Evolutionary conservation across 768 basidiomycete species (phyloP).

Genomic region (Hypholoma sublateritium): DNA sequence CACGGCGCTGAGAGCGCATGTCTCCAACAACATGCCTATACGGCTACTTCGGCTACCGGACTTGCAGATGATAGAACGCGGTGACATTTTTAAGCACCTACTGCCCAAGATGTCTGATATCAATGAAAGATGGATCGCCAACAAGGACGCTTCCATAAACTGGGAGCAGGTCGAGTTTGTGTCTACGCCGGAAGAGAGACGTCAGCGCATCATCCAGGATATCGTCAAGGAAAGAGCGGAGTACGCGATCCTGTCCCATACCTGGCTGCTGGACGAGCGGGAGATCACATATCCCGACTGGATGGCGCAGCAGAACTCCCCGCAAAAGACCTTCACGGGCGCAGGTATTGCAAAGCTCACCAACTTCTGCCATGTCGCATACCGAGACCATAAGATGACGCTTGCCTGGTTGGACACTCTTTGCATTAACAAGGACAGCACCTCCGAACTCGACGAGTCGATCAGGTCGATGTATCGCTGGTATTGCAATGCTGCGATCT

Average conservation of each 20-base stretch:
- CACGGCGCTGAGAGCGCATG: constrained; percentile 1
- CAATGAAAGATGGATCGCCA: background rate
- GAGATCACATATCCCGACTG: constrained; percentile 8
- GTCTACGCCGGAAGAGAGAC: background rate
- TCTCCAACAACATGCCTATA: constrained; percentile 9
- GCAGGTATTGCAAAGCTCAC: constrained; percentile 10
- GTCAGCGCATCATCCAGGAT: background rate
- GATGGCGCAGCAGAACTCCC: background rate
- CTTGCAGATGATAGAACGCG: constrained; percentile 5
- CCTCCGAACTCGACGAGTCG: constrained; percentile 12
- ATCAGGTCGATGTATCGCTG: constrained; percentile 16
- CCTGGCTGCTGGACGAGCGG: constrained; percentile 10
- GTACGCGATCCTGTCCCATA: constrained; percentile 15
- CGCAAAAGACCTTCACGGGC: background rate
- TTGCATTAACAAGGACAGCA: constrained; percentile 16
- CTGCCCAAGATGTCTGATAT: constrained; percentile 3
- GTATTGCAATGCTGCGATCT: constrained; percentile 10
- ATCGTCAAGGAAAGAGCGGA: constrained; percentile 4
- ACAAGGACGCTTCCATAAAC: background rate
- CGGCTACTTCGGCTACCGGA: constrained; percentile 2
- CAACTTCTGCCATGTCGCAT: constrained; percentile 5
- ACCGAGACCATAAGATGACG: constrained; percentile 2
- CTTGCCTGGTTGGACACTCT: constrained; percentile 13
- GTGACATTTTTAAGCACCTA: constrained; percentile 1
- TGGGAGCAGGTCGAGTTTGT: constrained; percentile 7